Percentiles rank a stretch among this genome's conserved stretches.
phyloP scores from a whole-genome alignment of 192 early-diverging fungal genomes.

The Podila epicladia region DNA sequence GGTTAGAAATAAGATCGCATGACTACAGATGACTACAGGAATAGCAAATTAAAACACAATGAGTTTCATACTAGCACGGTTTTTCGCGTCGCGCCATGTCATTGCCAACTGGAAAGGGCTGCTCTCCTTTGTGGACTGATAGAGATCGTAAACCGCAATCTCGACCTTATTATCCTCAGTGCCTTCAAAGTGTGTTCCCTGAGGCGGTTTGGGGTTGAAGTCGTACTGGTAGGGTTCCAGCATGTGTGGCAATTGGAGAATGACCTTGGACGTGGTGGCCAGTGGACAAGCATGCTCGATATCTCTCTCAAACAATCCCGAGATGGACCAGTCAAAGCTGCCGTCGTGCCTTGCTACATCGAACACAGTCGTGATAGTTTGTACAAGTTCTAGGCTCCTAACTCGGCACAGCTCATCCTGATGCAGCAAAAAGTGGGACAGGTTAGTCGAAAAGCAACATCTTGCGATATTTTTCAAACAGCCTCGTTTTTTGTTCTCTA shows the following conservation, averaged over 20 bases:
- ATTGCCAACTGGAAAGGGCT: slow-evolving; percentile 58
- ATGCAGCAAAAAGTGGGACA: not conserved
- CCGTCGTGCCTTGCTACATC: slow-evolving; percentile 71
- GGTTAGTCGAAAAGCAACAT: not conserved
- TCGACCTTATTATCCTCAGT: slow-evolving; percentile 14
- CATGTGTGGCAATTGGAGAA: slow-evolving; percentile 50
- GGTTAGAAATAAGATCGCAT: slow-evolving; percentile 8
- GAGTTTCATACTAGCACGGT: slow-evolving; percentile 56
- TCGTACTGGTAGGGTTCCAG: slow-evolving; percentile 20
- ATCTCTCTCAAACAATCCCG: slow-evolving; percentile 56
- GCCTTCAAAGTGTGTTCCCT: slow-evolving; percentile 23
- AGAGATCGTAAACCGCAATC: slow-evolving; percentile 60
- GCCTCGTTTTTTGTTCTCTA: not conserved
- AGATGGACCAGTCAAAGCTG: slow-evolving; percentile 62
- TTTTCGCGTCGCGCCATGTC: slow-evolving; percentile 56
- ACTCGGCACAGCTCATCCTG: slow-evolving; percentile 59
- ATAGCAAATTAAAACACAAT: not conserved
- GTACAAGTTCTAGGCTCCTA: slow-evolving; percentile 69
- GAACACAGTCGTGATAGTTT: slow-evolving; percentile 83
- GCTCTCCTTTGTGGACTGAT: slow-evolving; percentile 9
- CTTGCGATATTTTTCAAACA: not conserved
- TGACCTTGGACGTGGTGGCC: slow-evolving; percentile 54
- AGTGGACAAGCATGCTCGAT: slow-evolving; percentile 61
- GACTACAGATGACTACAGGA: no score
- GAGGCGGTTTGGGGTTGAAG: slow-evolving; percentile 4